Evolutionary conservation across 352 stramenopile species (phyloP).

Genomic region (Pythium phragmiticola): DNA sequence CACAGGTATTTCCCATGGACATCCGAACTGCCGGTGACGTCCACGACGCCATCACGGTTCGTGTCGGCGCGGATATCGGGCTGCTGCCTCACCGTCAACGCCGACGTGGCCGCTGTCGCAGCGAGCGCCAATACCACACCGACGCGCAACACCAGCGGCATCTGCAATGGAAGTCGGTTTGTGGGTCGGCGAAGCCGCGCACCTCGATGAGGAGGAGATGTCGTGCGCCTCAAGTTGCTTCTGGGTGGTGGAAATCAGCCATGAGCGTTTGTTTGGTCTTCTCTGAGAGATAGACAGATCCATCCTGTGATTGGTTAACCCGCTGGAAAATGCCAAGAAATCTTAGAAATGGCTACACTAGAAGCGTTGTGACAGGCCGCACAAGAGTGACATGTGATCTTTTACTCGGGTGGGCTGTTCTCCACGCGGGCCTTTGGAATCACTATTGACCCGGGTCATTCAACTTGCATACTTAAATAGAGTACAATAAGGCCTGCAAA

Average conservation of each 20-base stretch:
- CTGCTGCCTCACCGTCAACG: background rate
- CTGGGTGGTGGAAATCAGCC: too few species aligned
- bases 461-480: background rate
- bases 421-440: background rate
- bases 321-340: background rate
- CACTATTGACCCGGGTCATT: background rate
- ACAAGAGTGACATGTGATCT: background rate
- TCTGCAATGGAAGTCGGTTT: background rate
- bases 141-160: background rate
- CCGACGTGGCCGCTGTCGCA: background rate
- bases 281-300: too few species aligned
- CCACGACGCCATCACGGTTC: slow-evolving; percentile 14
- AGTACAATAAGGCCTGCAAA: background rate
- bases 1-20: slow-evolving; percentile 7
- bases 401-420: background rate
- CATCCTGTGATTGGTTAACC: too few species aligned
- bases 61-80: slow-evolving; percentile 14
- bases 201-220: too few species aligned
- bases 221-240: too few species aligned
- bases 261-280: too few species aligned
- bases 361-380: background rate
- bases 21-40: slow-evolving; percentile 10
- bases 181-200: background rate
- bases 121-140: background rate
- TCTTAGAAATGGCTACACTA: slow-evolving; percentile 3